Evolutionary conservation across 805 yeast species (phyloP).

Genomic region (Saturnispora halmiae): DNA sequence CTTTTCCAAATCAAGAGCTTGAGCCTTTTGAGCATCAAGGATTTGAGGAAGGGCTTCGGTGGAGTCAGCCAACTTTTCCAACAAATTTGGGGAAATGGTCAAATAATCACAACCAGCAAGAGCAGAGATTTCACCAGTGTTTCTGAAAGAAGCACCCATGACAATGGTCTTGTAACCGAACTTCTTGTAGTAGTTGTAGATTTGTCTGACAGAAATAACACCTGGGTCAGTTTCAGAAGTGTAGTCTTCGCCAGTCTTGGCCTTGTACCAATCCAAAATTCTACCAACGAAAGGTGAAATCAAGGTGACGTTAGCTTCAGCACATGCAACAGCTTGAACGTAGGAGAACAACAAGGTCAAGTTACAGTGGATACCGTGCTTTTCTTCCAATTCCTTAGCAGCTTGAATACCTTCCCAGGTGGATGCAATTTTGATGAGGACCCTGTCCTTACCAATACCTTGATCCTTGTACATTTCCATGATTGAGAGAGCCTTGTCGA

Average conservation of each 20-base stretch:
- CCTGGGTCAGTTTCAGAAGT: constrained; percentile 85
- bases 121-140: constrained; percentile 88
- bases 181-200: constrained; percentile 97
- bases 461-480: constrained; percentile 75
- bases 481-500: constrained; percentile 87
- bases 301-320: constrained; percentile 92
- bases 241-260: constrained; percentile 82
- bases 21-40: constrained; percentile 62
- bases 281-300: constrained; percentile 99
- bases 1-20: constrained; percentile 50
- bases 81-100: constrained; percentile 88
- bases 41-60: constrained; percentile 69
- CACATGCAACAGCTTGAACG: constrained; percentile 97
- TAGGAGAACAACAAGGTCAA: constrained; percentile 91
- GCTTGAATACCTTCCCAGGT: constrained; percentile 99
- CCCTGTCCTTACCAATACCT: constrained; percentile 84
- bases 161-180: constrained; percentile 93
- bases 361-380: constrained; percentile 89
- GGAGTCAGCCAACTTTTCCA: constrained; percentile 81
- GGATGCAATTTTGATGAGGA: constrained; percentile 92
- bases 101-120: constrained; percentile 95
- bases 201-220: constrained; percentile 78
- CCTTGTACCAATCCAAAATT: constrained; percentile 97
- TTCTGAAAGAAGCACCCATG: constrained; percentile 99
- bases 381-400: constrained; percentile 86